These are phyloP conservation scores for Trifolium pratense DNA, from an alignment of 306 rosid species.

Conservation along the genomic window DNA sequence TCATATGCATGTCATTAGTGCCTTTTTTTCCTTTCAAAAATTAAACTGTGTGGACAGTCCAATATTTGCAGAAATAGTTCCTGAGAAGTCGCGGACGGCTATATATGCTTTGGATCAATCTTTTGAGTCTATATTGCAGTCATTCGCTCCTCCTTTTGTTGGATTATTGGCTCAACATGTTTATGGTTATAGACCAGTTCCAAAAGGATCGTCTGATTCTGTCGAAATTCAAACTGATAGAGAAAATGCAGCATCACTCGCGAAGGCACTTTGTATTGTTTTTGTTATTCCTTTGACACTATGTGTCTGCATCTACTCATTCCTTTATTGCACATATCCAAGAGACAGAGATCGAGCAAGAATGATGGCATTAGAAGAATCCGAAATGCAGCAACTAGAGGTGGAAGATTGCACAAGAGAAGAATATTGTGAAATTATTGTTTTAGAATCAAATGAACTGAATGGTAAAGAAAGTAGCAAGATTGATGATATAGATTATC, in stretches of 20 bases:
- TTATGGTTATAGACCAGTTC: constrained; percentile 69
- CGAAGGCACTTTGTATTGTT: constrained; percentile 78
- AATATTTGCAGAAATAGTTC: constrained; percentile 95
- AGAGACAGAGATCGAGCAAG: constrained; percentile 81
- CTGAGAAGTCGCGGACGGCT: constrained; percentile 78
- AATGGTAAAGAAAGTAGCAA: constrained; percentile 38
- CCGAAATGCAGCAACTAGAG: constrained; percentile 63
- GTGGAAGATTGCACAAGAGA: constrained; percentile 40
- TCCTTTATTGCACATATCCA: constrained; percentile 77
- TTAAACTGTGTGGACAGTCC: constrained; percentile 64
- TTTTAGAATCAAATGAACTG: constrained; percentile 37
- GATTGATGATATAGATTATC: constrained; percentile 34
- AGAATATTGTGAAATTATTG: constrained; percentile 24
- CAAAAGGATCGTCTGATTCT: constrained; percentile 61
- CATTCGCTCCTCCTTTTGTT: constrained; percentile 85
- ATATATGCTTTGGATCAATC: constrained; percentile 83
- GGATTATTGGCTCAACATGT: constrained; percentile 79
- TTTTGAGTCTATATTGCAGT: constrained; percentile 68
- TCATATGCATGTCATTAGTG: not conserved
- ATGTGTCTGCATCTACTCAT: constrained; percentile 69
- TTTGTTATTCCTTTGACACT: constrained; percentile 71
- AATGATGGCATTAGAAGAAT: constrained; percentile 58
- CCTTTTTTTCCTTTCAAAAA: constrained; percentile 2
- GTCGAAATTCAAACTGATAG: constrained; percentile 65
- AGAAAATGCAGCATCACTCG: constrained; percentile 77